Base-by-base conservation (phyloP, 331 rosid species). In the Quercus tomentella region DNA sequence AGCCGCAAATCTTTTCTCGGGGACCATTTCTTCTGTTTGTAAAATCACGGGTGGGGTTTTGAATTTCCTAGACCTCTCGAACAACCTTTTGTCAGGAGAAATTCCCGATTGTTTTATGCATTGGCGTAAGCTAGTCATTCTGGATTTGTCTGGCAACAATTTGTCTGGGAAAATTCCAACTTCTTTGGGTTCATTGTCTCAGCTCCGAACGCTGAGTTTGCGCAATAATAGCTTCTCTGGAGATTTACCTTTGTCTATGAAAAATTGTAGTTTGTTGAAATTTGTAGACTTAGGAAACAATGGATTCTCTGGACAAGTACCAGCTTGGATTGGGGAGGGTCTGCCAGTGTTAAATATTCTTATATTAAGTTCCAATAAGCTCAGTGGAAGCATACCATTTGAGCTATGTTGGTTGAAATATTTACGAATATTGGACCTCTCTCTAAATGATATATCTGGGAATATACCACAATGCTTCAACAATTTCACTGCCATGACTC, bases 231-330 rank as follows among this genome's bases (percentile, higher is more conserved):
- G 58, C 0, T 73, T 89, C 31, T 72, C 12, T 0, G 85, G 89
- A 31, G 79, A 66, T 43, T 12, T 86, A 63, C 87, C 90, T 2
- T 6, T 4, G 63, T 43, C 81, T 57, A 49, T 86, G 45, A n/a
- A 12, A 20, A 17, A 31, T 45, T 82, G 85, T 25, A 74, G 20
- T 4, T 41, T 12, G 0, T 30, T 87, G 18, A 31, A 31, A 31
- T 4, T 31, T 31, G 35, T 4, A 31, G 35, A 31, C 35, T 31
- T 31, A 6, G 35, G 11, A 3, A n/a, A 73, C 30, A 89, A 85
- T 54, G 78, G 55, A 55, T 23, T 89, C 0, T 73, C 79, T 66
- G 91, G 90, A 31, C 71, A 23, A 7, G 5, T 87, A 56, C 86
- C 91, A 2, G 1, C 10, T 7, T 83, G 89, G 87, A 22, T 80